A percentile compares a stretch with the other conserved stretches of the same genome.
These are phyloP conservation scores for Coffea canephora DNA, from an alignment of 257 asterid species.

Conservation along the genomic window DNA sequence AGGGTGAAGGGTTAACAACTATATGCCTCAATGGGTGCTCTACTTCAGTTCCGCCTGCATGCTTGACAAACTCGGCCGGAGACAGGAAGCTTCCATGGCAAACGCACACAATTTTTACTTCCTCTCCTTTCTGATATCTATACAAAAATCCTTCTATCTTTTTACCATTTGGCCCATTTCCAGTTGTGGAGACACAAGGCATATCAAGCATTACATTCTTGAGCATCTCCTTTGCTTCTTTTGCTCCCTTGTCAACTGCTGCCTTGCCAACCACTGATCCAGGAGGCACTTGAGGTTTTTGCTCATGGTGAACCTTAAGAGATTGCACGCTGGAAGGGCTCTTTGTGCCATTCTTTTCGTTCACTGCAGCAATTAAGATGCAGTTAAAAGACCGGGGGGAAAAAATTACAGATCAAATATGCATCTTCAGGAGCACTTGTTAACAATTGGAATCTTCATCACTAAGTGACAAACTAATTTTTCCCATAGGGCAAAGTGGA, in stretches of 20 bases:
- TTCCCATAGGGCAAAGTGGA: background rate
- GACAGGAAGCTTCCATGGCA: conserved; percentile 77
- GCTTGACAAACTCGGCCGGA: conserved; percentile 75
- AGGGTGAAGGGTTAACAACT: conserved; percentile 53
- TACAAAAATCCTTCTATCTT: conserved; percentile 69
- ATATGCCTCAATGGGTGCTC: conserved; percentile 75
- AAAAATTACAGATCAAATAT: too few relatives aligned
- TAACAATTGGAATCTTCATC: background rate
- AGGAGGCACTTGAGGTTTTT: background rate
- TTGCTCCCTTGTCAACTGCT: conserved; percentile 11
- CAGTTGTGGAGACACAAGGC: conserved; percentile 66
- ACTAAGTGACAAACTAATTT: too few relatives aligned
- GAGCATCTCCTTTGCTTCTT: conserved; percentile 15
- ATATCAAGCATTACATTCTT: conserved; percentile 49
- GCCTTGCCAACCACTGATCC: conserved; percentile 17
- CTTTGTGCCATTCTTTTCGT: conserved; percentile 1
- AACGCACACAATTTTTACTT: conserved; percentile 72
- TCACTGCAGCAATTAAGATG: background rate
- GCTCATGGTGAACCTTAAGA: background rate
- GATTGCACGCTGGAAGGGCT: conserved; percentile 22
- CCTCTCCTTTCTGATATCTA: conserved; percentile 63
- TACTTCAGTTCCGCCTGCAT: conserved; percentile 71
- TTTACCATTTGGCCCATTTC: conserved; percentile 47
- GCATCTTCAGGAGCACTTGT: background rate
- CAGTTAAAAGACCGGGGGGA: too few relatives aligned